These are phyloP conservation scores for Begonia peltatifolia DNA, from an alignment of 306 rosid genomes.

Conservation along the genomic window DNA sequence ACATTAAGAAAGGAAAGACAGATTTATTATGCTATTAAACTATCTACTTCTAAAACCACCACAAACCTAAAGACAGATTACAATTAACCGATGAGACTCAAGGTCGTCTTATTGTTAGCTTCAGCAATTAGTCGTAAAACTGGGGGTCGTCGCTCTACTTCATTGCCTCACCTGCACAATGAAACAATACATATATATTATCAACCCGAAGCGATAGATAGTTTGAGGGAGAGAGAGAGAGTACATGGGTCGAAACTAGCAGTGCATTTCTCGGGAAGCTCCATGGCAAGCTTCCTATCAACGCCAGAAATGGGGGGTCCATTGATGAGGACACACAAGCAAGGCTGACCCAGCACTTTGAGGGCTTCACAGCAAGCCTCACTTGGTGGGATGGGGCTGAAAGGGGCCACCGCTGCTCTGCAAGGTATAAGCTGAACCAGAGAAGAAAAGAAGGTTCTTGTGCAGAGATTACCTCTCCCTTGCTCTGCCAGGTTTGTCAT, in stretches of 20 bases:
- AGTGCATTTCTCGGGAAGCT: slow-evolving; percentile 63
- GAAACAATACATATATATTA: background rate
- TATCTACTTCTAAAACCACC: too few species aligned
- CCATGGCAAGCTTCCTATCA: slow-evolving; percentile 68
- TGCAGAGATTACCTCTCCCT: slow-evolving; percentile 30
- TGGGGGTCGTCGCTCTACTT: slow-evolving; percentile 2
- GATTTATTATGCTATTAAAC: too few species aligned
- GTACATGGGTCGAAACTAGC: slow-evolving; percentile 65
- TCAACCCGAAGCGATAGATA: background rate
- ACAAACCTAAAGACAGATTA: background rate
- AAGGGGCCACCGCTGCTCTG: slow-evolving; percentile 66
- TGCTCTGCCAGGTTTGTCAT: slow-evolving; percentile 19
- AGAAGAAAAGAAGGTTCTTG: slow-evolving; percentile 61
- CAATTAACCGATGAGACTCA: background rate
- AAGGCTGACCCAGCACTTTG: slow-evolving; percentile 11
- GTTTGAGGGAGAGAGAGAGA: background rate
- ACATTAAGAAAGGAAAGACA: too few species aligned
- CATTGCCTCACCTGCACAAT: slow-evolving; percentile 48
- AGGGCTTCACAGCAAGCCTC: slow-evolving; percentile 9
- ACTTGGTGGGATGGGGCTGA: slow-evolving; percentile 32
- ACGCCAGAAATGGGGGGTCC: slow-evolving; percentile 32
- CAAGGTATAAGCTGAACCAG: slow-evolving; percentile 83
- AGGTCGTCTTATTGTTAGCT: background rate
- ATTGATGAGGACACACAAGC: slow-evolving; percentile 11
- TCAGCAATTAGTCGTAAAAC: background rate